Percentiles rank a stretch among this genome's conserved stretches.
Conservation (phyloP, 768 basidiomycete species). For the Suillus sp. region DNA sequence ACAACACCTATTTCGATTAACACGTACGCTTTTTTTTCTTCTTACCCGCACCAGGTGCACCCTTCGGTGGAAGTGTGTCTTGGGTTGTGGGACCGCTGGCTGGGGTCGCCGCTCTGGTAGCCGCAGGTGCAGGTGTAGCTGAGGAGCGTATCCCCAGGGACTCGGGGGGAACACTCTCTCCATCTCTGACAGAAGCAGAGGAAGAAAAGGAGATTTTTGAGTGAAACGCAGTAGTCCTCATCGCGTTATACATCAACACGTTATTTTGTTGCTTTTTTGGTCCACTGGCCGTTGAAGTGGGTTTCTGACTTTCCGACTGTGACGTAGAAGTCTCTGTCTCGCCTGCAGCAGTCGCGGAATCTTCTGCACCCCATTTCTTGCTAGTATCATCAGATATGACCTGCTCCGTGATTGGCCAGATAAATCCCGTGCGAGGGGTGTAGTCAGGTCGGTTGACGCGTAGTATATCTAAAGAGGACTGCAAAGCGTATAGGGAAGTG, state of each 20-base stretch:
- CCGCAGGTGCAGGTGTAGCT: slow-evolving; percentile 39
- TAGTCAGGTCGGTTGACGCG: slow-evolving; percentile 78
- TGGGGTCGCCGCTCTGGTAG: slow-evolving; percentile 32
- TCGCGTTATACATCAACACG: slow-evolving; percentile 70
- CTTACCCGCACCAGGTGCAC: slow-evolving; percentile 54
- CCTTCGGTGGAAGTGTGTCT: slow-evolving; percentile 48
- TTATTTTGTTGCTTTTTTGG: slow-evolving; percentile 68
- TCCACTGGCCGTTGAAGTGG: slow-evolving; percentile 26
- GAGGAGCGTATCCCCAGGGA: slow-evolving; percentile 34
- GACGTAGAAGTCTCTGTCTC: slow-evolving; percentile 21
- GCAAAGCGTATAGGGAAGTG: slow-evolving; percentile 68
- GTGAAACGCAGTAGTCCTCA: slow-evolving; percentile 77
- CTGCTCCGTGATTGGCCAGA: slow-evolving; percentile 79
- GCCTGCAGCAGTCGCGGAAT: slow-evolving; percentile 23
- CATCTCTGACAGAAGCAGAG: slow-evolving; percentile 34
- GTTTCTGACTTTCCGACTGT: slow-evolving; percentile 25
- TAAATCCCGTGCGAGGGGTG: slow-evolving; percentile 80
- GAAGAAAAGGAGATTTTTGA: slow-evolving; percentile 55
- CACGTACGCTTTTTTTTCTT: slow-evolving; percentile 78
- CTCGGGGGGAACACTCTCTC: slow-evolving; percentile 31
- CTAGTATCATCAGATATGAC: slow-evolving; percentile 41
- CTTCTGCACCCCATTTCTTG: slow-evolving; percentile 44
- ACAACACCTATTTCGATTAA: not conserved
- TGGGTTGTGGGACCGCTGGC: slow-evolving; percentile 42
- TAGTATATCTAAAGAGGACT: slow-evolving; percentile 75